Base-by-base conservation (phyloP, 768 basidiomycete species). In the Suillus cothurnatus region DNA sequence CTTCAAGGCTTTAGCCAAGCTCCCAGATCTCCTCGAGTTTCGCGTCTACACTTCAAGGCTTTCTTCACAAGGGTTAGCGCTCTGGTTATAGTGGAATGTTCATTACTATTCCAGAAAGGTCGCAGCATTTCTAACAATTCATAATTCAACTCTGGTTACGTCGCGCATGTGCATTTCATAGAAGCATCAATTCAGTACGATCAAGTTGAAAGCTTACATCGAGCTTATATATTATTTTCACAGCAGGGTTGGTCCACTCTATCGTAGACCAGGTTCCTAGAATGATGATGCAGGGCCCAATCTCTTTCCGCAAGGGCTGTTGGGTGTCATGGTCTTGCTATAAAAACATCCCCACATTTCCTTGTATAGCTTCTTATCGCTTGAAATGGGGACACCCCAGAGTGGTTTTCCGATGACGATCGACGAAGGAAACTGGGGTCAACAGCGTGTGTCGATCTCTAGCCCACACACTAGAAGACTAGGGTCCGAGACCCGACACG, bases 201-300 rank as follows among this genome's bases (percentile, higher is more conserved):
- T 28, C 28, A 28, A 19, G 50, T 55, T 55, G 38, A 38, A 57
- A 36, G 56, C 56, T 23, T 36, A 36, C 36, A 57, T 57, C 7
- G 31, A 55, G 21, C 53, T 55, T 55, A 32, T 38, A 17, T 21
- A 36, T 15, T 55, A n/a, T 57, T 39, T 58, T 58, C 57, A 58
- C 57, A 58, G 57, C 57, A 58, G 57, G 57, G 57, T 58, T 28
- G 0, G 11, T 59, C 58, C 58, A 59, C 58, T 41, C 12, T 41
- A 59, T 59, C 26, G 39, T 59, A 41, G 9, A 17, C 12, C 39
- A 50, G 38, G 11, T 39, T 58, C 38, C 1, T 32, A 32, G 53
- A 55, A 55, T 55, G 53, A 55, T 55, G 53, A 32, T 55, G 53
- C 53, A 55, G 53, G 53, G 53, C 17, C 9, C 31, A 53, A 28